Evolutionary conservation across 2,329 filamentous ascomycete species (phyloP), one percentile per base, ranked within the genome.

Genomic region (Monosporascus sp.): DNA sequence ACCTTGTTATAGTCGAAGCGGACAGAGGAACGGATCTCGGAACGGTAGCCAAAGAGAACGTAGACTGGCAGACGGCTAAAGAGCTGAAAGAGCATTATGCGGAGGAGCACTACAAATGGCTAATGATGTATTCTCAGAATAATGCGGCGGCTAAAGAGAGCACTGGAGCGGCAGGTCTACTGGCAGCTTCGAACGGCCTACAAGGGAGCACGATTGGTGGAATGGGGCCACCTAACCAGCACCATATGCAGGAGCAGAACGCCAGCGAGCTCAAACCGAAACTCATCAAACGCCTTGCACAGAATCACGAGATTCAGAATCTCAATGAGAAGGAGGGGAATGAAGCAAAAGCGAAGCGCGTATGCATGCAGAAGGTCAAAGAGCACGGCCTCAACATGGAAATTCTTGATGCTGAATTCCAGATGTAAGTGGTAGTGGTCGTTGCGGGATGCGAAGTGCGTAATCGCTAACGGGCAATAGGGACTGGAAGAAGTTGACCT

Each of bases 401-500:
- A 70, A 97, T 99, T 58, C 82, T 99, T 6, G 94, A 99, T 72
- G 94, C 94, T 5, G 94, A 99, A 69, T 99, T 97, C 68, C 94
- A 99, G 68, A 95, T 96, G 93, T 96, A 77, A 82, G 89, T 56
- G 46, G 7, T 43, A 44, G 8, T 43, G 17, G 37, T 22, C 46
- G 5, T 27, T 35, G 17, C 50, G 8, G 35, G 5, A 17, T n/a
- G 6, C 14, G 5, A 45, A 22, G 14, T 39, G 37, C n/a, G 6
- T 31, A n/a, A 20, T 53, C 47, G 56, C 64, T 70, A 55, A 69
- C 58, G 54, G 11, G 31, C 38, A 48, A 1, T 62, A 97, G 93
- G 86, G 94, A 99, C 69, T 97, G 91, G 85, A 96, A 97, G 74
- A 99, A 99, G 70, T 76, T 99, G 52, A 99, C 95, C 0, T 97